Evolutionary conservation across 2,329 filamentous ascomycete species (phyloP), one percentile per base, ranked within the genome.

Genomic region (Clonostachys rhizophaga): DNA sequence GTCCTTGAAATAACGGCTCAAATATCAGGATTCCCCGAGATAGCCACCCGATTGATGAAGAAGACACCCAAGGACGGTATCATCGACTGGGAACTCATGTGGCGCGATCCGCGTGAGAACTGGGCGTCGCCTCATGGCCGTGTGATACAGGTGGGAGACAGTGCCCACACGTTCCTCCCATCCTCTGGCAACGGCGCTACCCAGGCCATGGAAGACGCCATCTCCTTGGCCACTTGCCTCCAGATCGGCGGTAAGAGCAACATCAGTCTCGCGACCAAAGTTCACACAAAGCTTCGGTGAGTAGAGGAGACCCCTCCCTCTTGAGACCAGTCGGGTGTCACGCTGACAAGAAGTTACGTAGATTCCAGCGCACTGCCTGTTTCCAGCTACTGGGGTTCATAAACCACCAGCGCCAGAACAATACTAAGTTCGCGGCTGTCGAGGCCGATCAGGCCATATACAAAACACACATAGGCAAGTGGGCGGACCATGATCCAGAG

Each of bases 1-100:
- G 24, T 30, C 24, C 24, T 30, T 30, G 24, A 30, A 30, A 30
- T 30, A 30, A 30, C 24, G 24, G 9, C 24, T 30, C 24, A 30
- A 10, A 30, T 30, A 10, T 9, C 24, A 10, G 24, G 24, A 30
- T 30, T 30, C 3, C 24, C 24, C 9, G 24, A 30, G 24, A 30
- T 30, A 30, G 24, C 24, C 24, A 30, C 24, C 24, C 24, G 20
- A 12, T 20, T 45, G 43, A 45, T 45, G 5, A 34, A 34, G 43
- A 12, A 16, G 4, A 45, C 43, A 11, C 43, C 43, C 14, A 30
- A 18, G 5, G 24, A n/a, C 5, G 34, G 44, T 6, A 20, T 34
- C 12, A 71, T 76, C 11, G 74, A 77, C 52, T 77, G 71, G 72
- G 76, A 76, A 54, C 60, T 76, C 18, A 70, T 76, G 4, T 74